A percentile compares a stretch with the other conserved stretches of the same genome.
Evolutionary conservation across 129 eudicot genomes (phyloP).

Genomic region (Lactuca sativa): DNA sequence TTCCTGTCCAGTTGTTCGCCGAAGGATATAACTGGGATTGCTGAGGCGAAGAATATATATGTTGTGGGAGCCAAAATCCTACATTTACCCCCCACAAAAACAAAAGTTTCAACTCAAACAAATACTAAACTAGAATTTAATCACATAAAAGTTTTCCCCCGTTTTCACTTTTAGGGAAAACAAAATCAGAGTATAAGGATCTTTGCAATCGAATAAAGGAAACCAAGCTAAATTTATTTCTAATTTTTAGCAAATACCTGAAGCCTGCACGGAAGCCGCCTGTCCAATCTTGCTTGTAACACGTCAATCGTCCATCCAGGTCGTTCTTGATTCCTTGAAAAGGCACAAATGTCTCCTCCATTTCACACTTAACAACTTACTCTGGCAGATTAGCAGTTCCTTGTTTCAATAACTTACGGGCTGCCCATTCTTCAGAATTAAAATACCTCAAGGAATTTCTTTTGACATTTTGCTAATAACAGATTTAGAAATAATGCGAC

Average conservation of each 20-base stretch:
- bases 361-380: constrained; percentile 15
- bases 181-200: too few species aligned
- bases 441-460: neutral
- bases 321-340: constrained; percentile 94
- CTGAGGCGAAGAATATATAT: constrained; percentile 92
- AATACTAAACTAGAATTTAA: neutral
- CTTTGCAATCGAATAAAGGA: too few species aligned
- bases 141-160: neutral
- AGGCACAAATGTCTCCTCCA: constrained; percentile 97
- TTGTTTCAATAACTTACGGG: constrained; percentile 8
- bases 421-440: neutral
- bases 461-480: neutral
- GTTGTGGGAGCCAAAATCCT: constrained; percentile 99
- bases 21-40: constrained; percentile 92
- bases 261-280: constrained; percentile 89
- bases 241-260: constrained; percentile 45
- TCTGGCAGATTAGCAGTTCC: neutral
- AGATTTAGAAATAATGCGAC: neutral
- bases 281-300: constrained; percentile 97
- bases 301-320: constrained; percentile 58
- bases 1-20: constrained; percentile 91
- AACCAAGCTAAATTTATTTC: too few species aligned
- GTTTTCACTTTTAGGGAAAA: too few species aligned
- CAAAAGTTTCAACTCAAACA: neutral
- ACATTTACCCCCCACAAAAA: neutral